Evolutionary conservation across 495 filamentous ascomycete genomes (phyloP), one percentile per base, ranked within the genome.

Genomic region (Hypoxylon crocopeplum): DNA sequence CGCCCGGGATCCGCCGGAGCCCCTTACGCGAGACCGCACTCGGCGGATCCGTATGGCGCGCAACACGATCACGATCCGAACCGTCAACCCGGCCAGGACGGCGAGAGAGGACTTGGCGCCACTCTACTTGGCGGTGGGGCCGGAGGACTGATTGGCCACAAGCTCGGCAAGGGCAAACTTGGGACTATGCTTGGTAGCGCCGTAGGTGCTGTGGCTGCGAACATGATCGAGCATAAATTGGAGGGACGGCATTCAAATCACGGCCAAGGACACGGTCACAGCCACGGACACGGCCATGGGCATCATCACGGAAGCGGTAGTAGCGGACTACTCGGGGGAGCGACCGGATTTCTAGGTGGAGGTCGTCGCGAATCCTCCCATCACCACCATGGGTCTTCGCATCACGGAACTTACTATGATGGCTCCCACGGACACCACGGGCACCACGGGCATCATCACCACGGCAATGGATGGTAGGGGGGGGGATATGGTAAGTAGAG

Each of bases 141-240:
- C 1, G 84, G 83, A 27, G 83, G 76, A 0, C 78, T 82, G 20
- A 32, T 83, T 0, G 84, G 80, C 0, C 72, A 84, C 32, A 71
- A 72, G 49, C 39, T 73, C 1, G 67, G 69, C n/a, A 79, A 79
- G 13, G 80, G 82, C 0, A 66, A 71, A 5, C 56, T 86, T 5
- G 81, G 78, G 6, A 82, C 81, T 6, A 47, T 82, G 1, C 66
- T 76, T 0, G 84, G 83, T 0, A 60, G 75, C 6, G 76, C 82
- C 0, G 81, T 77, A 1, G 84, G 84, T 0, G 84, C 83, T 0
- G 70, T 85, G 1, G 83, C 79, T 0, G 84, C 84, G 13, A 86
- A 84, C 34, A 69, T 78, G 4, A 57, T 84, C 11, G 75, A 82
- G 65, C 66, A 79, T 20, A 77, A 79, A 62, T 55, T 79, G 21